Percentiles rank a stretch among this genome's conserved stretches.
phyloP scores from a whole-genome alignment of 768 basidiomycete species.

The Lanmaoa rubissima region DNA sequence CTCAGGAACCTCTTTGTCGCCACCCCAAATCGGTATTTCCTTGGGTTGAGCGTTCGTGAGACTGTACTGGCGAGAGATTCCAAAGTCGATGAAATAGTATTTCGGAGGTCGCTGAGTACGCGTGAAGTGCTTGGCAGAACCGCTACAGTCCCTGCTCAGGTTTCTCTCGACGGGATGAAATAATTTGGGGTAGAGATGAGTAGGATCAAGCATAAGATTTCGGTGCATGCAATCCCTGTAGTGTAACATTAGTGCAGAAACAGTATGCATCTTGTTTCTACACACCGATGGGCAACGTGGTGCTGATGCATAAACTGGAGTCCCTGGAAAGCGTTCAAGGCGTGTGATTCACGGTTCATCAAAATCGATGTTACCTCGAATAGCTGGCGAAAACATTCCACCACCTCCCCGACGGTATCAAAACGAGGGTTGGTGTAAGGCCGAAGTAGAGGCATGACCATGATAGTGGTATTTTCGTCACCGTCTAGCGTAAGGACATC shows the following conservation, averaged over 20 bases:
- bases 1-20: slow-evolving; percentile 44
- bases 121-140: slow-evolving; percentile 23
- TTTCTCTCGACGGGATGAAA: slow-evolving; percentile 25
- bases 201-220: slow-evolving; percentile 37
- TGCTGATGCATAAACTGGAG: slow-evolving; percentile 37
- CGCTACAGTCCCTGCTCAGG: slow-evolving; percentile 14
- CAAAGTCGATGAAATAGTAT: slow-evolving; percentile 40
- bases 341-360: not conserved
- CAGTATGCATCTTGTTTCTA: no score
- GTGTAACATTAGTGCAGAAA: not conserved
- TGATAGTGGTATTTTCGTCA: slow-evolving; percentile 12
- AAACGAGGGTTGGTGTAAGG: slow-evolving; percentile 19
- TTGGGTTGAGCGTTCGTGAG: slow-evolving; percentile 25
- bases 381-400: slow-evolving; percentile 31
- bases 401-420: slow-evolving; percentile 8
- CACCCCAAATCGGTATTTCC: slow-evolving; percentile 35
- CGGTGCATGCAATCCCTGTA: slow-evolving; percentile 25
- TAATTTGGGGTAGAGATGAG: slow-evolving; percentile 19
- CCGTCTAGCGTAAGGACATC: slow-evolving; percentile 11
- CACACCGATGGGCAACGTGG: slow-evolving; percentile 32
- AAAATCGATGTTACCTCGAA: slow-evolving; percentile 24
- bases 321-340: slow-evolving; percentile 20
- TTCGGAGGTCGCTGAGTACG: slow-evolving; percentile 31
- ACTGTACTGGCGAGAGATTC: slow-evolving; percentile 32
- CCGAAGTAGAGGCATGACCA: slow-evolving; percentile 33